Evolutionary conservation across 495 filamentous ascomycete species (phyloP).

Genomic region (Patellaria atrata): DNA sequence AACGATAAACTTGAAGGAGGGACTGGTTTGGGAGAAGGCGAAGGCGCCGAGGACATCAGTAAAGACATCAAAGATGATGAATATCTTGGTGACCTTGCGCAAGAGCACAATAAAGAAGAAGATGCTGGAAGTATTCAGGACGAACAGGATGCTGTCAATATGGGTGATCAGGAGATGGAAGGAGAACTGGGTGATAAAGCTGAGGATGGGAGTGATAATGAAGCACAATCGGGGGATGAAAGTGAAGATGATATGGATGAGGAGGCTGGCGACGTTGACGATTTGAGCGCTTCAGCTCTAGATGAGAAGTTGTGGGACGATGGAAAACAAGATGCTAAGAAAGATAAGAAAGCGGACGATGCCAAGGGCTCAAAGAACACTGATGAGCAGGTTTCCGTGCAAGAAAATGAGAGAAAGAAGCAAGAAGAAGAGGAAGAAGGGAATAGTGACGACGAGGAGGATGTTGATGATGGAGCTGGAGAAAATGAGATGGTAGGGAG

Average conservation of each 20-base stretch:
- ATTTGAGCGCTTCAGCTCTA: constrained; percentile 71
- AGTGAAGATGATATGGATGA: constrained; percentile 66
- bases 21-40: constrained; percentile 93
- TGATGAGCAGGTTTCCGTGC: constrained; percentile 22
- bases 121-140: constrained; percentile 36
- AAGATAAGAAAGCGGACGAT: constrained; percentile 55
- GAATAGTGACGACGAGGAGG: constrained; percentile 36
- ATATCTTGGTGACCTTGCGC: constrained; percentile 79
- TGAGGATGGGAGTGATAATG: constrained; percentile 39
- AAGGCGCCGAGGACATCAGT: constrained; percentile 92
- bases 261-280: constrained; percentile 77
- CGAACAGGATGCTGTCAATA: constrained; percentile 73
- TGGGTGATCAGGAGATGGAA: constrained; percentile 82
- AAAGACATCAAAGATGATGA: constrained; percentile 91
- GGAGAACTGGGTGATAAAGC: constrained; percentile 56
- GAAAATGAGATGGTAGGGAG: constrained; percentile 47
- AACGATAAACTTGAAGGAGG: constrained; percentile 71
- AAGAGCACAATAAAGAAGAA: constrained; percentile 36
- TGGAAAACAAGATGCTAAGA: constrained; percentile 57
- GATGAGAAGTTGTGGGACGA: constrained; percentile 99
- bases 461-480: constrained; percentile 39
- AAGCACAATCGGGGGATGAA: constrained; percentile 27
- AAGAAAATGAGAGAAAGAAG: constrained; percentile 29
- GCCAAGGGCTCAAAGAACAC: constrained; percentile 40
- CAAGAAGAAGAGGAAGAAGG: constrained; percentile 35